Evolutionary conservation across 2,329 filamentous ascomycete species (phyloP).

Genomic region (Hymenoscyphus albidus): DNA sequence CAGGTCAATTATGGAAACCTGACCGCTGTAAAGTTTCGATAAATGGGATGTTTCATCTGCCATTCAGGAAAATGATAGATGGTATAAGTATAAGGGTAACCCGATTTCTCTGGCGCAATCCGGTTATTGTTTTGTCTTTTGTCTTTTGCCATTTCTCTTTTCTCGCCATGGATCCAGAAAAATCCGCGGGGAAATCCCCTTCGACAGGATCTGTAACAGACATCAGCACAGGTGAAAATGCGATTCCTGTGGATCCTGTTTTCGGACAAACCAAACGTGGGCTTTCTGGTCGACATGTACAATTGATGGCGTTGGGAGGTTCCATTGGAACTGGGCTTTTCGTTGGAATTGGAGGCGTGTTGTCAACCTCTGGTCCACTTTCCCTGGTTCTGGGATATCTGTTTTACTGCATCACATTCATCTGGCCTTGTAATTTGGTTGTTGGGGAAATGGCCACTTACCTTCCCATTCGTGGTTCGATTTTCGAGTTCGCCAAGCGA

Average conservation of each 20-base stretch:
- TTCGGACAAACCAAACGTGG: conserved; percentile 21
- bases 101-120: neutral
- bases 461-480: conserved; percentile 49
- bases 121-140: neutral
- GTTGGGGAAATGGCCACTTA: conserved; percentile 54
- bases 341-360: conserved; percentile 47
- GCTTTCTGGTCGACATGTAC: conserved; percentile 44
- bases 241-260: neutral
- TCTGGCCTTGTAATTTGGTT: conserved; percentile 28
- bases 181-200: neutral
- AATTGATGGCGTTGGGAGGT: conserved; percentile 48
- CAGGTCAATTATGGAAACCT: neutral
- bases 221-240: neutral
- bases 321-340: conserved; percentile 42
- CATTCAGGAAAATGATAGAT: neutral
- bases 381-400: conserved; percentile 42
- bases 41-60: conserved; percentile 1
- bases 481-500: conserved; percentile 51
- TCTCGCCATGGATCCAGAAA: conserved; percentile 3
- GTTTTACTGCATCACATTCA: neutral
- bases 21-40: neutral
- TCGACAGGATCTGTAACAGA: neutral
- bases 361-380: conserved; percentile 47
- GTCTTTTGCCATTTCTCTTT: neutral
- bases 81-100: neutral